Percentiles rank a stretch among this genome's conserved stretches.
These are phyloP conservation scores for Aureobasidium sp. DNA, from an alignment of 2,329 filamentous ascomycete species.

Conservation along the genomic window DNA sequence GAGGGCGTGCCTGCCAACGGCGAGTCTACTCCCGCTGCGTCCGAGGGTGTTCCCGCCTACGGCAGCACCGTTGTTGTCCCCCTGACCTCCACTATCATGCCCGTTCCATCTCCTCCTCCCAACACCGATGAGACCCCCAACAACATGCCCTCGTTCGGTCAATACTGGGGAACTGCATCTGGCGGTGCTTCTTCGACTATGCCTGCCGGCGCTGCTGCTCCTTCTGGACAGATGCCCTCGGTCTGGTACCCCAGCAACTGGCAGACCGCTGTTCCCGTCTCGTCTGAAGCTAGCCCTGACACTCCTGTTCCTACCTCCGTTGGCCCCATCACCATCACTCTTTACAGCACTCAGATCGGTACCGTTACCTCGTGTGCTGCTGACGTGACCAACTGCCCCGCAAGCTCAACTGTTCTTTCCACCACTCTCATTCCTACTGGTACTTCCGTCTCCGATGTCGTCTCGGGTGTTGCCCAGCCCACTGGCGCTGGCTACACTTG, in stretches of 20 bases:
- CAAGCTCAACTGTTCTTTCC: slow-evolving; percentile 1
- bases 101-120: background rate
- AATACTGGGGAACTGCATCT: slow-evolving; percentile 6
- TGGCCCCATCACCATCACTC: slow-evolving; percentile 13
- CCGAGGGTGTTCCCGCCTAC: background rate
- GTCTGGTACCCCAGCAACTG: slow-evolving; percentile 4
- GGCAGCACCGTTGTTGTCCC: background rate
- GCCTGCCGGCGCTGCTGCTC: background rate
- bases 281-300: background rate
- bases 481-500: background rate
- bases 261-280: background rate
- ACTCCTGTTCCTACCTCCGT: background rate
- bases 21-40: background rate
- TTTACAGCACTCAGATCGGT: slow-evolving; percentile 13
- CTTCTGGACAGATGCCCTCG: slow-evolving; percentile 7
- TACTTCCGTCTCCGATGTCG: background rate
- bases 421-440: background rate
- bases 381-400: slow-evolving; percentile 12
- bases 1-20: too few species aligned
- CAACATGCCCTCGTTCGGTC: slow-evolving; percentile 10
- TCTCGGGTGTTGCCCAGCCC: background rate
- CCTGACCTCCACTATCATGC: background rate
- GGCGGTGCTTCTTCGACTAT: background rate
- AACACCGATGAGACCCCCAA: slow-evolving; percentile 7
- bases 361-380: slow-evolving; percentile 14